Evolutionary conservation across 257 asterid species (phyloP), one percentile per base, ranked within the genome.

Genomic region (Anisodus tanguticus): DNA sequence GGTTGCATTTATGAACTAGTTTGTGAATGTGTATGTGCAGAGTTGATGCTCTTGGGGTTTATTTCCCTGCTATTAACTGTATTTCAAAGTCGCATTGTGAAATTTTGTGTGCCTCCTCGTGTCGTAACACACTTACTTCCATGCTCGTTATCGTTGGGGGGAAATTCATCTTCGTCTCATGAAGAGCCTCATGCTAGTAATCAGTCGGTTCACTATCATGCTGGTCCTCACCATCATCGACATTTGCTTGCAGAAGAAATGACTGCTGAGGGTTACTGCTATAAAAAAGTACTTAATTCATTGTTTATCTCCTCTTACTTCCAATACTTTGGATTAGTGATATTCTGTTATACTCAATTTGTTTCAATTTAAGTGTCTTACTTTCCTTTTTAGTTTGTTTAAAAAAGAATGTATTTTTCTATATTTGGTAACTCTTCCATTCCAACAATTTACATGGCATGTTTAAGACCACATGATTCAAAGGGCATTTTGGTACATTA

Each of bases 1-100:
- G 49, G 43, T 62, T 82, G 81, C 35, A 76, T 82, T 82, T 55
- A 67, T 78, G 66, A 49, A 19, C 54, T 82, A 51, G 68, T 82
- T 59, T 16, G 13, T 63, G 19, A 4, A 55, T 71, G 43, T 60
- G 37, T 62, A 49, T 79, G 16, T 86, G 90, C 91, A 90, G 92
- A 90, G 82, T 70, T 90, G 92, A 90, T 90, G 92, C 88, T 90
- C n/a, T 85, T 90, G 79, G 92, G 92, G 80, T 90, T 90, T 45
- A 90, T 90, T 71, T 90, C 92, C 4, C 78, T 90, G 86, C 82
- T 90, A 53, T 35, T 90, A 86, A 88, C 92, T 6, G 92, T 88
- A 68, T 83, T 83, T 53, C 92, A 90, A 79, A 70, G 66, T 8
- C 53, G 87, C 1, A 82, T 90, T 16, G 86, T 85, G 22, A 87